phyloP scores from a whole-genome alignment of 176 grass and related monocot genomes.

The Carex myosuroides region DNA sequence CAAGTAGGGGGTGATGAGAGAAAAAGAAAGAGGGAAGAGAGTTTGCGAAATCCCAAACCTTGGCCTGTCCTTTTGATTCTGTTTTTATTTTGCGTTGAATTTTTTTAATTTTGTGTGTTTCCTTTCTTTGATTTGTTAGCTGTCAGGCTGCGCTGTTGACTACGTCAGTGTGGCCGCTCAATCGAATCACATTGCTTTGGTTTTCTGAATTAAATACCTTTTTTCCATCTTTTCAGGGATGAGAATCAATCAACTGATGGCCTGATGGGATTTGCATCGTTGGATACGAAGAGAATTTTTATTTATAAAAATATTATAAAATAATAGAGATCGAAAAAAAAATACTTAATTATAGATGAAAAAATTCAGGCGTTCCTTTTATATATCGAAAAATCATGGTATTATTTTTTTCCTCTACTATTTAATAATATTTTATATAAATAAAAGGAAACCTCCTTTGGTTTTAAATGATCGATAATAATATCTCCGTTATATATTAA shows the following conservation, averaged over 20 bases:
- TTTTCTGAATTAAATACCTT: neutral
- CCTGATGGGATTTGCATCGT: neutral
- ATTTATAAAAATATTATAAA: too few species aligned
- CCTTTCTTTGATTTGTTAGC: neutral
- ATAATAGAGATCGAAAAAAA: too few species aligned
- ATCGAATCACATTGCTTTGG: neutral
- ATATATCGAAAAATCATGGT: too few species aligned
- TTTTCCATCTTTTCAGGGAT: neutral
- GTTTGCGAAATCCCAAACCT: slow-evolving; percentile 6
- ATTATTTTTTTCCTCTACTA: too few species aligned
- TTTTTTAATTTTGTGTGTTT: neutral
- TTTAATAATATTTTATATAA: too few species aligned
- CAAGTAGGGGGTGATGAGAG: neutral
- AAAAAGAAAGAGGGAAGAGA: neutral
- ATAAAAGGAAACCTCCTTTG: neutral
- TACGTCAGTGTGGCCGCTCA: neutral
- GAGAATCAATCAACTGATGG: neutral
- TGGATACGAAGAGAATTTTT: neutral
- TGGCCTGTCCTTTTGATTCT: slow-evolving; percentile 6
- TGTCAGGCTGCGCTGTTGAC: slow-evolving; percentile 4
- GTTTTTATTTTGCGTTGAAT: neutral
- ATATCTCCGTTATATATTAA: neutral
- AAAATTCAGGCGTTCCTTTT: too few species aligned
- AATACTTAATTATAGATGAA: too few species aligned
- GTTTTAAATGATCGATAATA: neutral